Conservation (phyloP, 2,329 filamentous ascomycete species). For the Fusarium sp. region DNA sequence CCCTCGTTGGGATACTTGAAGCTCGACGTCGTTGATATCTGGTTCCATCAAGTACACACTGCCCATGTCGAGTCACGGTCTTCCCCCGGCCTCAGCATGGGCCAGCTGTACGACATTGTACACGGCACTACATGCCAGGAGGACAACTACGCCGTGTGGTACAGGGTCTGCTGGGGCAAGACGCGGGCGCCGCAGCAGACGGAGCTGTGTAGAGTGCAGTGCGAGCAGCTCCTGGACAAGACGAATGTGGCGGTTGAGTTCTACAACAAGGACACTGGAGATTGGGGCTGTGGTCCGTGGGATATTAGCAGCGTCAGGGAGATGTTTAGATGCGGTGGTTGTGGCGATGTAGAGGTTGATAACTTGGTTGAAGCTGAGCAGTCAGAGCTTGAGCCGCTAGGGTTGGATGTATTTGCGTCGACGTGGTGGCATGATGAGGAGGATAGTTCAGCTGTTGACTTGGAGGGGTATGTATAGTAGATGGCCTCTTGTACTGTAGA, state of each 20-base stretch:
- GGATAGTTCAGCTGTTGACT: slow-evolving; percentile 20
- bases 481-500: slow-evolving; percentile 1
- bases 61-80: slow-evolving; percentile 4
- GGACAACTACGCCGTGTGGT: slow-evolving; percentile 16
- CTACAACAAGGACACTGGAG: slow-evolving; percentile 1
- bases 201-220: slow-evolving; percentile 5
- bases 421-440: slow-evolving; percentile 18
- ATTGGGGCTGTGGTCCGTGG: slow-evolving; percentile 23
- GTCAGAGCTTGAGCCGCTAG: slow-evolving; percentile 12
- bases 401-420: slow-evolving; percentile 13
- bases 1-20: slow-evolving; percentile 32
- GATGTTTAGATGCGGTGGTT: slow-evolving; percentile 11
- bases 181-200: slow-evolving; percentile 2
- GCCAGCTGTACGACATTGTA: slow-evolving; percentile 33
- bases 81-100: slow-evolving; percentile 29
- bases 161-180: slow-evolving; percentile 22
- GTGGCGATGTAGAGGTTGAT: not conserved
- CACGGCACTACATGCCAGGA: slow-evolving; percentile 18
- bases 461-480: slow-evolving; percentile 12
- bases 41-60: slow-evolving; percentile 20
- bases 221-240: slow-evolving; percentile 6
- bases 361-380: slow-evolving; percentile 4
- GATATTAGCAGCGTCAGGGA: slow-evolving; percentile 14
- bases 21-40: slow-evolving; percentile 16
- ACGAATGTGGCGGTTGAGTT: slow-evolving; percentile 30